A percentile compares a stretch with the other conserved stretches of the same genome.
Evolutionary conservation across 2,329 filamentous ascomycete species (phyloP).

Genomic region (Botrytis cinerea): DNA sequence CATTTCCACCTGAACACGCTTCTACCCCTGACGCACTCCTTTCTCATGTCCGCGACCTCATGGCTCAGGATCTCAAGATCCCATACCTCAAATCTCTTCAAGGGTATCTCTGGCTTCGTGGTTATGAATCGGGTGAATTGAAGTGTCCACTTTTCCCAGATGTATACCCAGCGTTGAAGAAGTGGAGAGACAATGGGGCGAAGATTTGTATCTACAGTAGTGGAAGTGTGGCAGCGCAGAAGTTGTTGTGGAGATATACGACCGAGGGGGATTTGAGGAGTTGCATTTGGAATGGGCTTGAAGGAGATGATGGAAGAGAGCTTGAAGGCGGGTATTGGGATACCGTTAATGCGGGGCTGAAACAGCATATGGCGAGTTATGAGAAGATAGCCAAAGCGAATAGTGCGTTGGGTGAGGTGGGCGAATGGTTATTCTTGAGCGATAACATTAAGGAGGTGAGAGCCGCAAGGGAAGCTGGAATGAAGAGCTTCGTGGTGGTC

Average conservation of each 20-base stretch:
- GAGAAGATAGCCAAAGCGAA: conserved; percentile 38
- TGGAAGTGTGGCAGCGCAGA: conserved; percentile 78
- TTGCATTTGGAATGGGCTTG: conserved; percentile 68
- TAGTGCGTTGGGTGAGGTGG: conserved; percentile 47
- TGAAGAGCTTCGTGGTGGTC: conserved; percentile 61
- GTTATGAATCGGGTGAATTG: conserved; percentile 70
- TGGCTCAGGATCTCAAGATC: conserved; percentile 71
- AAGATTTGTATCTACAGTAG: conserved; percentile 72
- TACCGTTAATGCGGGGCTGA: conserved; percentile 76
- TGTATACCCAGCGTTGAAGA: conserved; percentile 62
- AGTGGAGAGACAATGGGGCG: conserved; percentile 56
- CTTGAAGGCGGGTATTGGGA: conserved; percentile 77
- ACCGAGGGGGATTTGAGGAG: conserved; percentile 60
- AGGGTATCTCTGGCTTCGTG: conserved; percentile 74
- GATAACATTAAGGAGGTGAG: conserved; percentile 73
- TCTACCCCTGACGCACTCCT: conserved; percentile 60
- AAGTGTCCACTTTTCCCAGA: conserved; percentile 74
- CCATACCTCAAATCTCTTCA: conserved; percentile 78
- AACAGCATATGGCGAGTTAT: conserved; percentile 69
- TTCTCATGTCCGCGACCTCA: conserved; percentile 69
- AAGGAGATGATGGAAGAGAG: conserved; percentile 76
- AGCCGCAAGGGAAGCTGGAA: conserved; percentile 62
- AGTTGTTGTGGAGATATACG: conserved; percentile 70
- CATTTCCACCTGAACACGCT: conserved; percentile 68
- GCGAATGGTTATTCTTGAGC: conserved; percentile 74